Base-by-base conservation (phyloP, 768 basidiomycete species). In the Leucosporidium creatinivorum region DNA sequence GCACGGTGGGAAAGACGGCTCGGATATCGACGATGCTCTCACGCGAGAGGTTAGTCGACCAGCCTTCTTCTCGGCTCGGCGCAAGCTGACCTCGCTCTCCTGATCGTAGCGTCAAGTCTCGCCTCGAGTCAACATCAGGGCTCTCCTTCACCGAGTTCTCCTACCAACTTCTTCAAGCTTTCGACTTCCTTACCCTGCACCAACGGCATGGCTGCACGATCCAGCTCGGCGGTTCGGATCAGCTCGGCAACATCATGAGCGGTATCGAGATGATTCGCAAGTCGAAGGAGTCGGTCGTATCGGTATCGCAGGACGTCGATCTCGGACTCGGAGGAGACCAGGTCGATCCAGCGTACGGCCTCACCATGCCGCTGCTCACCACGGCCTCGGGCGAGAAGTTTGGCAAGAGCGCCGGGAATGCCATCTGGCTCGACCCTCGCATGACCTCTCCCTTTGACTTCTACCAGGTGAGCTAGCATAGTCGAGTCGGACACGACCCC, bases 71-170 rank as follows among this genome's bases (percentile, higher is more conserved):
- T 33, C 33, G 2, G 47, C 47, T 31, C 47, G 12, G 7, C 26
- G 7, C 28, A 23, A 9, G n/a, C 51, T 52, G 19, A 47, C 26
- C 39, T 49, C 1, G 51, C 58, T 73, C 74, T 58, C 39, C 9
- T 33, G n/a, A 33, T 21, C 13, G 68, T 62, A 96, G 93, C 73
- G 93, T 96, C 48, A 87, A 87, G 67, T 84, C 85, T 33, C 87
- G 94, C 31, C 81, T 97, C 62, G 80, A 81, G 9, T 86, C 89
- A 23, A 47, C 73, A 26, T 69, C 74, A 36, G 94, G 94, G 55
- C 87, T 98, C 68, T 96, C 93, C n/a, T 99, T 94, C 80, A 92
- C 93, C 25, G 96, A 99, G 77, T 98, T 99, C 79, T 86, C 90
- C 5, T 99, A 99, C 77, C 96, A 99, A 75, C 85, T 99, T 28